Conservation (phyloP, 2,329 filamentous ascomycete species). For the Celoporthe dispersa region DNA sequence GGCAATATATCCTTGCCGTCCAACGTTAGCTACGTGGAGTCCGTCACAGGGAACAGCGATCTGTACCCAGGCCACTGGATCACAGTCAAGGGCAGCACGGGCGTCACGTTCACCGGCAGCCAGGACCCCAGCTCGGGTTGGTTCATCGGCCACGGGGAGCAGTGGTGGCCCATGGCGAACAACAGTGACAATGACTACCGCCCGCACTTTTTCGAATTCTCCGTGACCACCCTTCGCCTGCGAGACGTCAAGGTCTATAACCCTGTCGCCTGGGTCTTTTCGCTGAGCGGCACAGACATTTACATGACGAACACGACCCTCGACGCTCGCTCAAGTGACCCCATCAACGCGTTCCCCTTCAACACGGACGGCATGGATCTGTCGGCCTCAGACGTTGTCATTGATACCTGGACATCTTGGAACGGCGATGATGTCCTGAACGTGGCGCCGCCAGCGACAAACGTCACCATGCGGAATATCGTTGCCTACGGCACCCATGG, state of each 20-base stretch:
- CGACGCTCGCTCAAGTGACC: constrained; percentile 30
- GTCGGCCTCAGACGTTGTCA: constrained; percentile 31
- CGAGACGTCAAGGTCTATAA: constrained; percentile 33
- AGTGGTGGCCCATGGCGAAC: constrained; percentile 32
- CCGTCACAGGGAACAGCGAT: constrained; percentile 30
- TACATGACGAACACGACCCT: constrained; percentile 33
- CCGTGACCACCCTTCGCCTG: constrained; percentile 30
- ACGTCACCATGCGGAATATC: constrained; percentile 33
- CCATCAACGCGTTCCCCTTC: constrained; percentile 31
- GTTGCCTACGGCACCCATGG: constrained; percentile 33
- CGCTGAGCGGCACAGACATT: constrained; percentile 31
- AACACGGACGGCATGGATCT: constrained; percentile 35
- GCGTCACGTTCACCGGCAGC: constrained; percentile 31
- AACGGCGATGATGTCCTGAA: constrained; percentile 34
- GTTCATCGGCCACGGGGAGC: constrained; percentile 33
- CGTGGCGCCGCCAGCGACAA: constrained; percentile 32
- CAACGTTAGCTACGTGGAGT: constrained; percentile 32
- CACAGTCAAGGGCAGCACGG: constrained; percentile 24
- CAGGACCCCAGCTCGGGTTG: constrained; percentile 29
- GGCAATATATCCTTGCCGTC: constrained; percentile 32
- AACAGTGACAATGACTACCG: constrained; percentile 30
- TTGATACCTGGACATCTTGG: constrained; percentile 33
- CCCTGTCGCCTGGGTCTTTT: constrained; percentile 33
- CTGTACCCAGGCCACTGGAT: constrained; percentile 34
- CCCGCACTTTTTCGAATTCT: constrained; percentile 33